Base-by-base conservation (phyloP, 192 early-diverging fungal genomes). In the Podila verticillata region DNA sequence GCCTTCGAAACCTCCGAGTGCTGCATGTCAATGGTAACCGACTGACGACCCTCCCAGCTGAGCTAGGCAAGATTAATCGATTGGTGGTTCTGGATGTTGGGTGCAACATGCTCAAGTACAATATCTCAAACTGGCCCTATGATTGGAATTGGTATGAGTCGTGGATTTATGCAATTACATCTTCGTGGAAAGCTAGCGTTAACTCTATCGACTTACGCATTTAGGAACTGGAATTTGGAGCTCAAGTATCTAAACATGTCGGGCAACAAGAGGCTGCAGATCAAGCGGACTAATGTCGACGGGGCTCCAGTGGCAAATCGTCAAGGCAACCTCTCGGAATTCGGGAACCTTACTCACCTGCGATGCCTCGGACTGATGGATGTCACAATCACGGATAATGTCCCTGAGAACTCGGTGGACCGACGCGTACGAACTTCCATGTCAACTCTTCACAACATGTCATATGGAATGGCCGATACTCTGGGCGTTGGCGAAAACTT, bases 111-210 rank as follows among this genome's bases (percentile, higher is more conserved):
- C 85, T 97, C 57, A 95, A 95, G 84, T 97, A 96, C 81, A 97
- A 97, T 72, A 95, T 96, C 65, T 89, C 93, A 48, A 97, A 97
- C 81, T 97, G 95, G 95, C 94, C 92, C 17, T 96, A 94, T 75
- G 96, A 97, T 73, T 97, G 96, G 96, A 97, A 97, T 74, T 97
- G 96, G 94, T 89, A 85, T 59, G 70, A 29, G 47, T 0, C 10
- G 19, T 30, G 39, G 5, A 24, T 36, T 44, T 44, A 0, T 26
- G 12, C 7, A 22, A 30, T 9, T n/a, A 10, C 20, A 17, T 30
- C 2, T 3, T 20, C 20, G 4, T 73, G 28, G 32, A 29, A 28
- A n/a, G 8, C 35, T 22, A 22, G 28, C 22, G 70, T 22, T 35
- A 28, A 35, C n/a, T 3, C 5, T 15, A 34, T 72, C 13, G 26